phyloP scores from a whole-genome alignment of 2,329 filamentous ascomycete genomes.

The Tothia fuscella region DNA sequence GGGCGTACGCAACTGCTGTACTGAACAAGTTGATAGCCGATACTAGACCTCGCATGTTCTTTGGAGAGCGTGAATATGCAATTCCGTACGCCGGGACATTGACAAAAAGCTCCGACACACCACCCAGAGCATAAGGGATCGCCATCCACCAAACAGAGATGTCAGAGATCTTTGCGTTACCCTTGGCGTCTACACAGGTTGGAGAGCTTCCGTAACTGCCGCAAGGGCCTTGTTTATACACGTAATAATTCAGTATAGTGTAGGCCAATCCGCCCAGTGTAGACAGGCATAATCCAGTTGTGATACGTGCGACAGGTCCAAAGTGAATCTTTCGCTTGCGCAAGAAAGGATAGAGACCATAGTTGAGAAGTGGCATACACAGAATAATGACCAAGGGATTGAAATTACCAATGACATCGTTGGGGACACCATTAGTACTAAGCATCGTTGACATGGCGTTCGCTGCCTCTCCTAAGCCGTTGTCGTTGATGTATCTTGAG shows the following conservation, averaged over 20 bases:
- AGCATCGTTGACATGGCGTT: neutral
- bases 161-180: neutral
- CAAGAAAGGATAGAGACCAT: slow-evolving; percentile 36
- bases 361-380: slow-evolving; percentile 35
- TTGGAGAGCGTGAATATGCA: slow-evolving; percentile 39
- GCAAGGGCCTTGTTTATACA: slow-evolving; percentile 4
- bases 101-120: slow-evolving; percentile 23
- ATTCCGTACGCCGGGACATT: slow-evolving; percentile 42
- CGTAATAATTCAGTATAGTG: slow-evolving; percentile 1
- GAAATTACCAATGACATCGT: slow-evolving; percentile 40
- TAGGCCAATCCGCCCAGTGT: slow-evolving; percentile 24
- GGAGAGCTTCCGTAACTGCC: neutral
- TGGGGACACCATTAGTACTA: slow-evolving; percentile 32
- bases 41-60: slow-evolving; percentile 41
- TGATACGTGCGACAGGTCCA: slow-evolving; percentile 38
- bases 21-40: slow-evolving; percentile 39
- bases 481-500: slow-evolving; percentile 31
- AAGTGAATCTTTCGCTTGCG: slow-evolving; percentile 31
- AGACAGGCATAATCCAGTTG: slow-evolving; percentile 40
- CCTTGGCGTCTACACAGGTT: slow-evolving; percentile 1
- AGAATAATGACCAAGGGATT: slow-evolving; percentile 39
- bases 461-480: slow-evolving; percentile 8
- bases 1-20: slow-evolving; percentile 34
- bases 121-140: slow-evolving; percentile 1
- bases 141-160: slow-evolving; percentile 9